Evolutionary conservation across 2,329 filamentous ascomycete species (phyloP), one percentile per base, ranked within the genome.

Genomic region (Colletotrichum sp.): DNA sequence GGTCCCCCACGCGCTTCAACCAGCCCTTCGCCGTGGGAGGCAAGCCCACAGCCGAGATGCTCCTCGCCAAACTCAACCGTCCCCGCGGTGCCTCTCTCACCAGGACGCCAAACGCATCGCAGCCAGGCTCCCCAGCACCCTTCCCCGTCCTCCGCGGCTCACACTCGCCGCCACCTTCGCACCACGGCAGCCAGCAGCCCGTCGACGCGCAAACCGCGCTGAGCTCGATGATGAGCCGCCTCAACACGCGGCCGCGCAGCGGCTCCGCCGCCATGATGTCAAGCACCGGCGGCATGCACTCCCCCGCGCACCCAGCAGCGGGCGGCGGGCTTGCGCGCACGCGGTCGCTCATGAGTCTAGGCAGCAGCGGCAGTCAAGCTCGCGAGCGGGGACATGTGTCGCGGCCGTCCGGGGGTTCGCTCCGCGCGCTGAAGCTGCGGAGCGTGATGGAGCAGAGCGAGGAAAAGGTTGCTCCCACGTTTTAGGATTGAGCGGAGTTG

Each of bases 151-250:
- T 78, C 73, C 57, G 49, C 15, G n/a, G 66, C 57, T 39, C 63
- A 15, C 26, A 70, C 55, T 81, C 82, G 6, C 82, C 82, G 26
- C 80, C 80, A 1, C 78, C 82, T 21, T 79, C 49, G 4, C 12
- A 52, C 44, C 44, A 52, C 10, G n/a, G 44, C n/a, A 21, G n/a
- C 10, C 44, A 52, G n/a, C 44, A 52, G 10, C 44, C 24, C 13
- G n/a, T 74, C 72, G 39, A 78, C 76, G 30, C 8, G 39, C 75
- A 76, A 26, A 75, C 80, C 1, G 83, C 82, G 2, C 79, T 85
- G 69, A 79, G 75, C 21, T 79, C 81, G 9, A 83, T 83, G 80
- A 82, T 84, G 81, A 78, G 80, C 69, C 83, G 82, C 44, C 78
- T 85, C 13, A 82, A 85, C 72, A 80, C 81, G 6, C 80, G 83